Evolutionary conservation across 768 basidiomycete species (phyloP).

Genomic region (Macrolepiota fuliginosa): DNA sequence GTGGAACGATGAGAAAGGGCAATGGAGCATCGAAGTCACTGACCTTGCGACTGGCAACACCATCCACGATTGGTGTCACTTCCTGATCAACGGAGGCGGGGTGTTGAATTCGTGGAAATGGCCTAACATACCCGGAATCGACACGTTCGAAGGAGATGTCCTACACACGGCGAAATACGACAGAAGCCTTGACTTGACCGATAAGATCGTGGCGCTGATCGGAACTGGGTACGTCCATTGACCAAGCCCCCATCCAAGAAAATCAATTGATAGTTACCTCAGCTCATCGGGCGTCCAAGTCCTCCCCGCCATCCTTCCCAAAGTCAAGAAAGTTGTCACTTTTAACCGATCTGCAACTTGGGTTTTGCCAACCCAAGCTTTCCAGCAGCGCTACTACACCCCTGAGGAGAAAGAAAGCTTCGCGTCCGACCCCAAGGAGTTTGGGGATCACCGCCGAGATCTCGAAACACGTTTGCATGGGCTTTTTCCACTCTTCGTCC

Average conservation of each 20-base stretch:
- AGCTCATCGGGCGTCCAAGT: no score
- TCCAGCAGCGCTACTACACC: no score
- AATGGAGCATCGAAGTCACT: slow-evolving; percentile 22
- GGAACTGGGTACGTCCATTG: slow-evolving; percentile 26
- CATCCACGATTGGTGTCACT: slow-evolving; percentile 19
- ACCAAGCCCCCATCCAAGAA: neutral
- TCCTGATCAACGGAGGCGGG: slow-evolving; percentile 26
- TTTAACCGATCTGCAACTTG: no score
- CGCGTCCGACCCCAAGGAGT: no score
- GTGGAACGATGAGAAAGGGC: slow-evolving; percentile 20
- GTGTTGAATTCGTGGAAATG: slow-evolving; percentile 30
- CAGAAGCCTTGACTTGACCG: slow-evolving; percentile 19
- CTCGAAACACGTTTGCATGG: no score
- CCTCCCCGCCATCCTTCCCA: no score
- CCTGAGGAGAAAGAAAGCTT: no score
- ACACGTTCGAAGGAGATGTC: slow-evolving; percentile 24
- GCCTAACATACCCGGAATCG: slow-evolving; percentile 29
- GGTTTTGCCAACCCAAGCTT: no score
- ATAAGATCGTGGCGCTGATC: slow-evolving; percentile 30
- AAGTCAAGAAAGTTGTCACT: no score
- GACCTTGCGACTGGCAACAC: slow-evolving; percentile 13
- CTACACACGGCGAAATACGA: no score
- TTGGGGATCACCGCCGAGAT: no score
- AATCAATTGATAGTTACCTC: neutral
- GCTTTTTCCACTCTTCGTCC: no score